Conservation (phyloP, 2,329 filamentous ascomycete genomes). For the Fusarium liriodendri region DNA sequence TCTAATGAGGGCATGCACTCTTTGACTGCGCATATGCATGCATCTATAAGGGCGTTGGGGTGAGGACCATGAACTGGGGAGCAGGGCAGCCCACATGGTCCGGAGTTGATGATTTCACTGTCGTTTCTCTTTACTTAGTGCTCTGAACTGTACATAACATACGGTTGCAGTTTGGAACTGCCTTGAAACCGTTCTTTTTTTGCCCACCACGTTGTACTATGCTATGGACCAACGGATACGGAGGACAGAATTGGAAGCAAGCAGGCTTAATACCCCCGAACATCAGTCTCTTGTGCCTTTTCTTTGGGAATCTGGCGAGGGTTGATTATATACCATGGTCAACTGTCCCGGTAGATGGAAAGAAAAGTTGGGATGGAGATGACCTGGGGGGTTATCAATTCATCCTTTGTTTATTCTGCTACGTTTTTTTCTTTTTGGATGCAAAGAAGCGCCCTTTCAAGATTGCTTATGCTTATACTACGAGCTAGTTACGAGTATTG, state of each 20-base stretch:
- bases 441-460: conserved; percentile 23
- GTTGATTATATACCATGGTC: conserved; percentile 13
- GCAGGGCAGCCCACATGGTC: conserved; percentile 34
- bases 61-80: conserved; percentile 27
- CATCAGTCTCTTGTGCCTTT: conserved; percentile 30
- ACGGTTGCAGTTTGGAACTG: conserved; percentile 2
- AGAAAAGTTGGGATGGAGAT: conserved; percentile 30
- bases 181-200: background rate
- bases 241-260: conserved; percentile 28
- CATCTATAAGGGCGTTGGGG: conserved; percentile 41
- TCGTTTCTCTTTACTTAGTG: conserved; percentile 28
- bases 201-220: conserved; percentile 11
- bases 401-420: background rate
- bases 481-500: conserved; percentile 9
- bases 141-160: conserved; percentile 29
- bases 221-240: conserved; percentile 6
- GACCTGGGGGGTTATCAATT: conserved; percentile 25
- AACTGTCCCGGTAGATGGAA: conserved; percentile 8
- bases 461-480: conserved; percentile 15
- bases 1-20: background rate
- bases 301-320: conserved; percentile 14
- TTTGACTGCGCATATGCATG: conserved; percentile 19
- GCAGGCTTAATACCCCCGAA: conserved; percentile 29
- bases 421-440: conserved; percentile 17
- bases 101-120: conserved; percentile 38